Evolutionary conservation across 306 rosid genomes (phyloP).

Genomic region (Mimosa pudica): DNA sequence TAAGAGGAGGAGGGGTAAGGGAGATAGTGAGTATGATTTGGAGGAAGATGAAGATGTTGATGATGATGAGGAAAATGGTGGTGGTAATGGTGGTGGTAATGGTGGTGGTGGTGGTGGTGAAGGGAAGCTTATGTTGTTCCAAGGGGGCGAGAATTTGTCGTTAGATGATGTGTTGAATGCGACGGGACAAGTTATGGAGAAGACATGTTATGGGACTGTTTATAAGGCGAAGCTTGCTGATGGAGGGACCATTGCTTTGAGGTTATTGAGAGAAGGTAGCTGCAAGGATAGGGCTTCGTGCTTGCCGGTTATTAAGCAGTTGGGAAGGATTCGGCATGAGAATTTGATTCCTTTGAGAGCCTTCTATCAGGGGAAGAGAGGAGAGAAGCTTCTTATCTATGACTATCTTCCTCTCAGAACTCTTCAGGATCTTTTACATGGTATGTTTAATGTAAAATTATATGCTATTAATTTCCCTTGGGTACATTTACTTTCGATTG

Average conservation of each 20-base stretch:
- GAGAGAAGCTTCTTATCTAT: slow-evolving; percentile 94
- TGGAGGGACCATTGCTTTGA: slow-evolving; percentile 87
- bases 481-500: background rate
- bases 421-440: slow-evolving; percentile 87
- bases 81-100: slow-evolving; percentile 20
- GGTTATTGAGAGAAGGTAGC: slow-evolving; percentile 93
- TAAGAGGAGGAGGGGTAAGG: slow-evolving; percentile 72
- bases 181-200: slow-evolving; percentile 97
- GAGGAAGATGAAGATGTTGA: slow-evolving; percentile 82
- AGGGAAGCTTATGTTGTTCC: slow-evolving; percentile 89
- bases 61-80: slow-evolving; percentile 54
- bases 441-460: slow-evolving; percentile 36
- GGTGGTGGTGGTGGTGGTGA: slow-evolving; percentile 66
- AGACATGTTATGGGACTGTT: slow-evolving; percentile 92
- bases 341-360: slow-evolving; percentile 97
- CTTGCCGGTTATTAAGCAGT: slow-evolving; percentile 71
- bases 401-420: slow-evolving; percentile 79
- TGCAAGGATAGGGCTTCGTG: slow-evolving; percentile 86
- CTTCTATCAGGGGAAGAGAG: slow-evolving; percentile 96
- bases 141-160: slow-evolving; percentile 94
- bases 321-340: slow-evolving; percentile 93
- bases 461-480: background rate
- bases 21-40: slow-evolving; percentile 83
- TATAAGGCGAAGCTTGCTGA: slow-evolving; percentile 98
- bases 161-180: slow-evolving; percentile 96